phyloP scores from a whole-genome alignment of 495 filamentous ascomycete species.

The Penicillium pancosmium region DNA sequence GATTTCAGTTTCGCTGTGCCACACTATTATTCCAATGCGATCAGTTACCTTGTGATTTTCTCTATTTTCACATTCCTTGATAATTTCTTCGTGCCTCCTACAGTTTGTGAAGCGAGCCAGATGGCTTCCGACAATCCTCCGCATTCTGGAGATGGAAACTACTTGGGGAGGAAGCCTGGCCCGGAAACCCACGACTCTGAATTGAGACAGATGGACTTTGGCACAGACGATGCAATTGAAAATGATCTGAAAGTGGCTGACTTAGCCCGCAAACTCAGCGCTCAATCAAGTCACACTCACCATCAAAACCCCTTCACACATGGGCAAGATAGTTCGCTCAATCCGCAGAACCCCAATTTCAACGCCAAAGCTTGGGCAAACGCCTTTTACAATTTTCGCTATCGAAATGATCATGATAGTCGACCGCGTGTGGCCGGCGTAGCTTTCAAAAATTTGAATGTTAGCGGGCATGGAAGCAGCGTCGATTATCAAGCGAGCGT shows the following conservation, averaged over 20 bases:
- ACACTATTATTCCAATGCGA: too few relatives aligned
- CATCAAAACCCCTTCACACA: constrained; percentile 21
- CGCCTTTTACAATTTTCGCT: constrained; percentile 48
- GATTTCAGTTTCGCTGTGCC: too few relatives aligned
- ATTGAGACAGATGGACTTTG: too few relatives aligned
- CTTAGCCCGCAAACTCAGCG: background rate
- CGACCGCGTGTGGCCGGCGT: constrained; percentile 46
- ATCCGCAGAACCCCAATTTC: constrained; percentile 51
- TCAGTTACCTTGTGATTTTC: too few relatives aligned
- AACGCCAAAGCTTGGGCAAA: constrained; percentile 54
- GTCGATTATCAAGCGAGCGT: constrained; percentile 79
- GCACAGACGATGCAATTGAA: background rate
- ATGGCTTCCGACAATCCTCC: too few relatives aligned
- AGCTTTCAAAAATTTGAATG: constrained; percentile 63
- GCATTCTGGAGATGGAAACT: too few relatives aligned
- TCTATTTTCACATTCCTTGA: too few relatives aligned
- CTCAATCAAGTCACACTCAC: background rate
- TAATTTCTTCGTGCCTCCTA: too few relatives aligned
- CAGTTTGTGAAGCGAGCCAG: too few relatives aligned
- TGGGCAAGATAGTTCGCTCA: constrained; percentile 44
- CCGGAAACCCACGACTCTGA: too few relatives aligned
- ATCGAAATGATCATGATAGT: constrained; percentile 45
- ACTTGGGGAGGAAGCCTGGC: too few relatives aligned
- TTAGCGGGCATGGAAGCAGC: constrained; percentile 71
- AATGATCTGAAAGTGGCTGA: background rate